A percentile compares a stretch with the other conserved stretches of the same genome.
Conservation (phyloP, 352 stramenopile species). For the Globisporangium spiculum region DNA sequence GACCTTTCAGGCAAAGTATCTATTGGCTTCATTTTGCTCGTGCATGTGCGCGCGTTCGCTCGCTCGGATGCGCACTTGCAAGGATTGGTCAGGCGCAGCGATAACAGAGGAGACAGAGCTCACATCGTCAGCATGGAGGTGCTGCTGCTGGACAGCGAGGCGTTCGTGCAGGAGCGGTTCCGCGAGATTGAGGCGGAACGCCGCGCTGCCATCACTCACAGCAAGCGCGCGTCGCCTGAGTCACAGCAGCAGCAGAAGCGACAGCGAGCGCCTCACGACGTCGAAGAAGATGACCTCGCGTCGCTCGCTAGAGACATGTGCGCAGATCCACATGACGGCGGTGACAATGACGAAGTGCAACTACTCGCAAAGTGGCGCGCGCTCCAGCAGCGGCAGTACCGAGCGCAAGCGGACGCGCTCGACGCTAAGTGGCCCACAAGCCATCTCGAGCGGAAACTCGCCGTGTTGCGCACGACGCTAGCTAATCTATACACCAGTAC, state of each 20-base stretch:
- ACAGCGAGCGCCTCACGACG: not conserved
- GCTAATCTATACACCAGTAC: constrained; percentile 21
- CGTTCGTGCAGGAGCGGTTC: constrained; percentile 51
- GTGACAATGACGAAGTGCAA: not conserved
- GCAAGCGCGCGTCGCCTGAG: not conserved
- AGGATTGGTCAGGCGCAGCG: no score
- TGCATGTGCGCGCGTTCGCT: no score
- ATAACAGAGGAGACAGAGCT: no score
- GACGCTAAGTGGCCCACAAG: constrained; percentile 24
- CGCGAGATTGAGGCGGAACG: constrained; percentile 31
- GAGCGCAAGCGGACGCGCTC: constrained; percentile 23
- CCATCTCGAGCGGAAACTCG: constrained; percentile 38
- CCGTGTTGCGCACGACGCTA: constrained; percentile 31
- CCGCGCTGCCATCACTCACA: not conserved
- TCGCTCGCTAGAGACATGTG: not conserved
- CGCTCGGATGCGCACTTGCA: no score
- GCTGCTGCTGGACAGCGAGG: constrained; percentile 37
- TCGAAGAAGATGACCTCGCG: not conserved
- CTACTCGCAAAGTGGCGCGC: not conserved
- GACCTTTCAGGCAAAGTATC: no score
- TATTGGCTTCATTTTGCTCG: no score
- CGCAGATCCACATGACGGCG: not conserved
- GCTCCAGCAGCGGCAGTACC: constrained; percentile 10
- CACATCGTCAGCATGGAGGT: constrained; percentile 45
- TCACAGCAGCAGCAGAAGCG: not conserved